Conservation (phyloP, 495 filamentous ascomycete species). For the Aspergillus leporis region DNA sequence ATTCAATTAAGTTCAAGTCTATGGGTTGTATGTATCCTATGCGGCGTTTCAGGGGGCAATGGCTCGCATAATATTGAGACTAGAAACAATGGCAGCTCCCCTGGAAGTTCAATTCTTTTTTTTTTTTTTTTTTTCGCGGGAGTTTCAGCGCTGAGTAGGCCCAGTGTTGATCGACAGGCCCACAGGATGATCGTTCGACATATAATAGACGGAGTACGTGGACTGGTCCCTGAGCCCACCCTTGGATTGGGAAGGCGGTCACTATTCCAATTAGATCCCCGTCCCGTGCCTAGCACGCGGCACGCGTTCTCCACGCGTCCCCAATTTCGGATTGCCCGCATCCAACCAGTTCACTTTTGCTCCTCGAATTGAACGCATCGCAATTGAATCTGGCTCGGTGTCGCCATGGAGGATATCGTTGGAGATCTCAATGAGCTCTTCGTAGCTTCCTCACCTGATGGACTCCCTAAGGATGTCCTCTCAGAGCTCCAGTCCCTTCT, state of each 20-base stretch:
- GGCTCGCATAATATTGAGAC: not conserved
- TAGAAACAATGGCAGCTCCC: not conserved
- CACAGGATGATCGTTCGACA: constrained; percentile 9
- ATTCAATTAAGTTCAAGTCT: not conserved
- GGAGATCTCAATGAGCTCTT: constrained; percentile 72
- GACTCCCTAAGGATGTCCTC: constrained; percentile 69
- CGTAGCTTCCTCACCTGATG: constrained; percentile 49
- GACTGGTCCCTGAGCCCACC: not conserved
- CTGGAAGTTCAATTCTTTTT: not conserved
- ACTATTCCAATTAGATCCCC: not conserved
- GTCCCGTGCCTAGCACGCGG: not conserved
- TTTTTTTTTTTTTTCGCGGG: constrained; percentile 4
- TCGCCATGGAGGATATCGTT: constrained; percentile 22
- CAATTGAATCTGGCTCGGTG: not conserved
- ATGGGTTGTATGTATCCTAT: not conserved
- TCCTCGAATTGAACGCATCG: not conserved
- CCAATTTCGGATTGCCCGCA: not conserved
- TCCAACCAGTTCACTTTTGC: not conserved
- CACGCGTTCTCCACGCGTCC: not conserved
- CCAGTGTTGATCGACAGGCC: constrained; percentile 11
- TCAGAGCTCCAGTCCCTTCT: constrained; percentile 81
- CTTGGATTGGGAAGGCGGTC: constrained; percentile 6
- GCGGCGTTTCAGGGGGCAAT: not conserved
- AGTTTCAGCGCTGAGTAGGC: not conserved
- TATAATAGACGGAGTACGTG: constrained; percentile 2